Evolutionary conservation across 106 monocot genomes (phyloP).

Genomic region (Phalaenopsis equestris): DNA sequence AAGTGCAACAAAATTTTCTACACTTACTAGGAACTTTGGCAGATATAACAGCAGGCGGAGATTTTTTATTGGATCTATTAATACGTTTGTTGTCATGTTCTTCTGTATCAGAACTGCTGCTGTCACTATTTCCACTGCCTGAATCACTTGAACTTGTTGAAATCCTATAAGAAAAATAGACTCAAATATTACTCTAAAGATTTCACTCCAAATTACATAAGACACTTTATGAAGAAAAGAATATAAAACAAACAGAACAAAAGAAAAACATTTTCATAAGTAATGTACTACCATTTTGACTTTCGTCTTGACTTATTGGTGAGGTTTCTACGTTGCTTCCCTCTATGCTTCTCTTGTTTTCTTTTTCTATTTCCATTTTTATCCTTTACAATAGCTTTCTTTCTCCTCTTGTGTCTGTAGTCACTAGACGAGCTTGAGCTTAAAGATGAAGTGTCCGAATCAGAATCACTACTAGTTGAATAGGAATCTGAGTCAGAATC

Average conservation of each 20-base stretch:
- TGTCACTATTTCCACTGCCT: constrained; percentile 13
- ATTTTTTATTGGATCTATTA: constrained; percentile 8
- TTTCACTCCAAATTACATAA: not conserved
- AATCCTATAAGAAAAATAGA: constrained; percentile 8
- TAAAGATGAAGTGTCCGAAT: constrained; percentile 26
- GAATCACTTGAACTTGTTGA: constrained; percentile 24
- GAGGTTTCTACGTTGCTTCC: constrained; percentile 18
- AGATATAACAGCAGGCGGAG: constrained; percentile 8
- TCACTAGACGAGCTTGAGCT: constrained; percentile 50
- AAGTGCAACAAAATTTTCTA: no score
- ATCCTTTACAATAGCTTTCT: constrained; percentile 25
- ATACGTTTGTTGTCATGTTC: constrained; percentile 1
- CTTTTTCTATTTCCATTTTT: constrained; percentile 15
- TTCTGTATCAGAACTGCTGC: constrained; percentile 25
- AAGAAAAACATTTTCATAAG: not conserved
- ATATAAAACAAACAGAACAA: not conserved
- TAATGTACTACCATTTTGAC: constrained; percentile 25
- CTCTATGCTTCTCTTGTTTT: constrained; percentile 11
- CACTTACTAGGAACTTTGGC: not conserved
- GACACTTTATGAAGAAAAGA: not conserved
- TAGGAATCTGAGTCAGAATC: constrained; percentile 29
- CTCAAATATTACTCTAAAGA: not conserved
- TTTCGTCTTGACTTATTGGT: constrained; percentile 25
- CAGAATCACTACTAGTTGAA: constrained; percentile 38
- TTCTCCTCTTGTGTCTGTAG: constrained; percentile 31